These are phyloP conservation scores for Ambrosia artemisiifolia DNA, from an alignment of 129 eudicot species.

Conservation along the genomic window DNA sequence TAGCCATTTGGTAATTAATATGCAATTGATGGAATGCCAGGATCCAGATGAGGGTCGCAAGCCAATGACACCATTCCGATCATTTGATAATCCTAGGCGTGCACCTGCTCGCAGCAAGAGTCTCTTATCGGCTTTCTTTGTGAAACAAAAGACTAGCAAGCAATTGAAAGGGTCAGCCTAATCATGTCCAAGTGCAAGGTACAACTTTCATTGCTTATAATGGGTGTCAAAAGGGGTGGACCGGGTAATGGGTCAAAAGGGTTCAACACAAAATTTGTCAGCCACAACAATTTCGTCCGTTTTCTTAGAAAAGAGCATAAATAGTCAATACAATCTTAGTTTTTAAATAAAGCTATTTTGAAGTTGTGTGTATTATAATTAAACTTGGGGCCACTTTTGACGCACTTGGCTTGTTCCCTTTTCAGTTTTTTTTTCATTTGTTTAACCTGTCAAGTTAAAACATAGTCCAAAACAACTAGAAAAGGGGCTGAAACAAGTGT, in stretches of 20 bases:
- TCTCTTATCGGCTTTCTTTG: constrained; percentile 79
- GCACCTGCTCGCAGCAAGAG: constrained; percentile 77
- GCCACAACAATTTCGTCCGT: not conserved
- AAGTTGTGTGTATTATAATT: not conserved
- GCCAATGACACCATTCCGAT: constrained; percentile 66
- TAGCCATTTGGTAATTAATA: constrained; percentile 6
- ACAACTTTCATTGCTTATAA: constrained; percentile 18
- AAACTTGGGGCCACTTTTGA: no score
- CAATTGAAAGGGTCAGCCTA: constrained; percentile 11
- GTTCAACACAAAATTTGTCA: not conserved
- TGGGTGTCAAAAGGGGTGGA: not conserved
- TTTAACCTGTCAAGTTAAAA: no score
- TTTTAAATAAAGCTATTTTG: no score
- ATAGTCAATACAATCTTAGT: not conserved
- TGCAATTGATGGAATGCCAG: constrained; percentile 31
- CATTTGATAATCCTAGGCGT: constrained; percentile 54
- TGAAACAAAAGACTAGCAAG: constrained; percentile 66
- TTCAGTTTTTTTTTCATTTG: no score
- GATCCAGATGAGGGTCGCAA: constrained; percentile 51
- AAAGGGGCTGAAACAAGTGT: not conserved
- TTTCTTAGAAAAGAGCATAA: not conserved
- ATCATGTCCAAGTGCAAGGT: constrained; percentile 16
- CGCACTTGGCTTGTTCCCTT: no score
- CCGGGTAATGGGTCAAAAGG: not conserved
- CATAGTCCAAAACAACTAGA: not conserved